These are phyloP conservation scores for Populus hybrid DNA, from an alignment of 441 rosid species.

Conservation along the genomic window DNA sequence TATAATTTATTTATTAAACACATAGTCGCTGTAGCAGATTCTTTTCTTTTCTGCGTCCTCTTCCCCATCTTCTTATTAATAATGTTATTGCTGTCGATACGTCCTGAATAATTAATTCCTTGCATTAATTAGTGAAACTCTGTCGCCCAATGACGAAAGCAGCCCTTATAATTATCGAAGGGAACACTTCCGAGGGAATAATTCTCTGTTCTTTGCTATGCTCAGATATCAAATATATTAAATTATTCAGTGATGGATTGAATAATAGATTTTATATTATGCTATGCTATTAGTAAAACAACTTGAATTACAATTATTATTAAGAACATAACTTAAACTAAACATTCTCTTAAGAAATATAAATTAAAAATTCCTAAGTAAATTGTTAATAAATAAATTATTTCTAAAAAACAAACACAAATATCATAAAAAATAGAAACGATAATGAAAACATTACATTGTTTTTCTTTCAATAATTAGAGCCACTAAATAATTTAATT, in stretches of 20 bases:
- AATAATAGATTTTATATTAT: too few relatives aligned
- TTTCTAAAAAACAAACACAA: too few relatives aligned
- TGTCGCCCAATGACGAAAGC: constrained; percentile 1
- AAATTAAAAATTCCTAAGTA: too few relatives aligned
- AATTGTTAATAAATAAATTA: too few relatives aligned
- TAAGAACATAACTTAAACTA: too few relatives aligned
- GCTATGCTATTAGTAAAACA: not conserved
- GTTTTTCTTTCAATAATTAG: too few relatives aligned
- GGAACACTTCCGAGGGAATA: constrained; percentile 16
- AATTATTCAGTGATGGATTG: not conserved
- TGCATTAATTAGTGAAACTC: constrained; percentile 5
- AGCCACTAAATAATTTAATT: too few relatives aligned
- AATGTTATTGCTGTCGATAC: constrained; percentile 10
- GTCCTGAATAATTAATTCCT: constrained; percentile 8
- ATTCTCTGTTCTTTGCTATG: not conserved
- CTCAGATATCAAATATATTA: not conserved
- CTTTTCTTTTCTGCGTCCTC: constrained; percentile 6
- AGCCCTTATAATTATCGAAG: constrained; percentile 1
- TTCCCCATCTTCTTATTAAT: not conserved
- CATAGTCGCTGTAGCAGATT: constrained; percentile 19
- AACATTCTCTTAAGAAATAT: too few relatives aligned
- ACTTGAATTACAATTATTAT: not conserved
- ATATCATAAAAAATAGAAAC: too few relatives aligned
- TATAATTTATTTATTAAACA: constrained; percentile 1
- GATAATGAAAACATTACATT: too few relatives aligned